Conservation (phyloP, 108 stramenopile species). For the Tribonema minus region DNA sequence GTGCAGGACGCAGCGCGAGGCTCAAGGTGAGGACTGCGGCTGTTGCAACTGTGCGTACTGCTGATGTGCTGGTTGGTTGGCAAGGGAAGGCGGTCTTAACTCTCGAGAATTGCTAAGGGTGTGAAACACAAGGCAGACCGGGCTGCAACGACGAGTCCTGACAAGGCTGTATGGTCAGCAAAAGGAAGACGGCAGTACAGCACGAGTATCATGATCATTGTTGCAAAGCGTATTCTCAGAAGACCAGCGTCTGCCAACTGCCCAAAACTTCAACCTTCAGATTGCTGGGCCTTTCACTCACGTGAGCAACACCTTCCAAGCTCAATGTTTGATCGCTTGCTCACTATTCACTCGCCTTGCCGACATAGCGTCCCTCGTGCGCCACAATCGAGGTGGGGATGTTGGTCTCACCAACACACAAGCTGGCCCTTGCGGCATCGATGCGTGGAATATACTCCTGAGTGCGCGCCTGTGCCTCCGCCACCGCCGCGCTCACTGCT, state of each 20-base stretch:
- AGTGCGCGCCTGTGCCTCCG: slow-evolving; percentile 25
- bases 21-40: neutral
- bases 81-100: too few species aligned
- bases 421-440: slow-evolving; percentile 2
- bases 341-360: slow-evolving; percentile 6
- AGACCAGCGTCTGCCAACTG: too few species aligned
- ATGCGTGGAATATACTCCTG: slow-evolving; percentile 20
- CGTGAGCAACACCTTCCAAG: neutral
- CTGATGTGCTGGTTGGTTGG: neutral
- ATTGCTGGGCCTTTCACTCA: neutral
- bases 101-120: neutral
- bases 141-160: neutral
- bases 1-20: too few species aligned
- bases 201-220: neutral
- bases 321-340: neutral
- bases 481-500: too few species aligned
- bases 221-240: neutral
- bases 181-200: neutral
- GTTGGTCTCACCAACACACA: slow-evolving; percentile 25
- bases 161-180: neutral
- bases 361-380: slow-evolving; percentile 6
- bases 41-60: neutral
- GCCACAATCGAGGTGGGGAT: slow-evolving; percentile 6
- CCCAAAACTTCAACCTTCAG: neutral
- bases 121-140: neutral